Evolutionary conservation across 805 yeast genomes (phyloP), one percentile per base, ranked within the genome.

Genomic region (Ogataea pignaliae): DNA sequence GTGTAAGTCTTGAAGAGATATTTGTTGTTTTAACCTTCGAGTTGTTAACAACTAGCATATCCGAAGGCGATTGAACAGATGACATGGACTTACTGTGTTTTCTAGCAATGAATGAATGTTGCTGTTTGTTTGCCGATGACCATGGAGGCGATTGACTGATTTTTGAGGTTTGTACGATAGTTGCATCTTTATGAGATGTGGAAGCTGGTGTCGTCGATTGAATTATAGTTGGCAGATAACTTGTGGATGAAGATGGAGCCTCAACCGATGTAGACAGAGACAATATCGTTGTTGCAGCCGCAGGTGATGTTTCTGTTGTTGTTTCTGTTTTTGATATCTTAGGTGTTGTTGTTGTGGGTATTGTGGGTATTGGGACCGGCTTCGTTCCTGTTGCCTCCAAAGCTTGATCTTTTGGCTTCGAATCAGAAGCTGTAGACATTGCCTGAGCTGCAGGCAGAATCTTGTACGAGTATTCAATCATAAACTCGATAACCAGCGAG

Each of bases 391-490:
- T 29, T n/a, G 40, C 9, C 16, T 12, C 34, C 8, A 33, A n/a
- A 16, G 18, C 2, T 6, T 31, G 11, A 6, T 11, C n/a, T 3
- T 30, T 16, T 18, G 29, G n/a, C 12, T 16, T 18, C 7, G 43
- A 13, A 33, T 14, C 38, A 14, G 53, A 33, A 8, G 53, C 49
- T 21, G 26, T 21, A n/a, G 55, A 12, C 33, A 30, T 30, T 30
- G 33, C 57, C 40, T 61, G 62, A 13, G 64, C 60, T 55, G 72
- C 62, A 47, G 91, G 88, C 45, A 90, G 68, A 36, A 91, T 72
- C 60, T 82, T 80, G 60, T 85, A 83, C 16, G 91, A 83, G 61
- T 91, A 88, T 52, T 85, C 90, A 45, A 91, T 86, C 68, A 93
- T 74, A 52, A 91, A 89, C 58, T 90, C 95, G 21, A 93, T 84